Evolutionary conservation across 192 early-diverging fungal genomes (phyloP).

Genomic region (Rhizoclosmatium globosum): DNA sequence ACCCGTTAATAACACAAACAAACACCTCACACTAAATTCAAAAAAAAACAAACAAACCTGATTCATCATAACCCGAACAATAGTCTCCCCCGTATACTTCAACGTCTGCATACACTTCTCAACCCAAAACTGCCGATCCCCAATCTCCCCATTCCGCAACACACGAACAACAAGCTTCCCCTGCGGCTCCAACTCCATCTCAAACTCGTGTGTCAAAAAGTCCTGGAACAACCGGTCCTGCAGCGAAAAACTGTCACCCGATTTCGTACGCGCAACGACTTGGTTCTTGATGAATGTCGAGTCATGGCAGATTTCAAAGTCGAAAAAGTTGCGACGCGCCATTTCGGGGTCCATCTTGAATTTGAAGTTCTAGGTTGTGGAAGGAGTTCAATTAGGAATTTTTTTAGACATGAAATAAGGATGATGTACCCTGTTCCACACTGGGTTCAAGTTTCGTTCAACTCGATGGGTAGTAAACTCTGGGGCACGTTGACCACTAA

Average conservation of each 20-base stretch:
- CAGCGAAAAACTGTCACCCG: background rate
- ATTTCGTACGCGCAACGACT: background rate
- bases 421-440: constrained; percentile 50
- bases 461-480: constrained; percentile 35
- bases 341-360: background rate
- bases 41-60: constrained; percentile 44
- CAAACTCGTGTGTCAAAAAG: constrained; percentile 49
- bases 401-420: constrained; percentile 7
- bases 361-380: background rate
- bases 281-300: background rate
- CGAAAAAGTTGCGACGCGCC: background rate
- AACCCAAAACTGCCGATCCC: constrained; percentile 55
- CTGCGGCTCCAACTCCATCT: constrained; percentile 43
- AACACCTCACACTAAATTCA: background rate
- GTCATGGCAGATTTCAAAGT: constrained; percentile 49
- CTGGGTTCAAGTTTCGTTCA: constrained; percentile 50
- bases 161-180: constrained; percentile 50
- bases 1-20: constrained; percentile 1
- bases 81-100: constrained; percentile 48
- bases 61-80: constrained; percentile 48
- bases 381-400: too few species aligned
- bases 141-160: constrained; percentile 47
- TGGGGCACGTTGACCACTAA: constrained; percentile 9
- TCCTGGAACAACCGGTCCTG: constrained; percentile 44
- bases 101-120: constrained; percentile 43